Evolutionary conservation across 345 rosid genomes (phyloP), one percentile per base, ranked within the genome.

Genomic region (Salix koriyanagi): DNA sequence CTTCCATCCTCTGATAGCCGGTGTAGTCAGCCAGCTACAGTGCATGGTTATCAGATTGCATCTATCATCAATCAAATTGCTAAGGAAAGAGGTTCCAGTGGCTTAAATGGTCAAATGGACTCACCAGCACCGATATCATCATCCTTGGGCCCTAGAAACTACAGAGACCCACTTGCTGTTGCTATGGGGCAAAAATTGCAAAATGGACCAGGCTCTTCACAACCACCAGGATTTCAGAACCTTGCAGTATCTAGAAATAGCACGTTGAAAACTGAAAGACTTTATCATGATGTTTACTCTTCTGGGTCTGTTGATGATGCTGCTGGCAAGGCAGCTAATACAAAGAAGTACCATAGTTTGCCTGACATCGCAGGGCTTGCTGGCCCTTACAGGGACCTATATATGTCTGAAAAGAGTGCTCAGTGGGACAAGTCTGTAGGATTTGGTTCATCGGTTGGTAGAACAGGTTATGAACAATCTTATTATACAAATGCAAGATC

Each of bases 291-390:
- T 77, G 81, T 70, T 74, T 69, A 70, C 75, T 75, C 90, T 62
- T 44, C 89, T 74, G 88, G 81, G 69, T 84, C 83, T 69, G 84
- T 85, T 65, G 88, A 88, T 67, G 75, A 70, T 75, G 76, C 72
- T 23, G 84, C 72, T 23, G 84, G 81, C 28, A 73, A 77, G 77
- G 74, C 86, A 21, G 84, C 83, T 65, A 90, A 86, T 85, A 79
- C 90, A 64, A 96, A 94, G 88, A 92, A 92, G 76, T 92, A 87
- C 79, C 94, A 87, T 78, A 94, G 97, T 88, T 86, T 91, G 89
- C 98, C 98, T 12, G 94, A 88, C 84, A 91, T 94, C 70, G 89
- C 99, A 12, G 98, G 93, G 68, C 75, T 89, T 64, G 77, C 92
- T 76, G 80, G 89, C 82, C 86, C 92, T 25, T 86, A 80, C 34